Percentiles rank a stretch among this genome's conserved stretches.
Evolutionary conservation across 306 rosid species (phyloP).

Genomic region (Gillenia trifoliata): DNA sequence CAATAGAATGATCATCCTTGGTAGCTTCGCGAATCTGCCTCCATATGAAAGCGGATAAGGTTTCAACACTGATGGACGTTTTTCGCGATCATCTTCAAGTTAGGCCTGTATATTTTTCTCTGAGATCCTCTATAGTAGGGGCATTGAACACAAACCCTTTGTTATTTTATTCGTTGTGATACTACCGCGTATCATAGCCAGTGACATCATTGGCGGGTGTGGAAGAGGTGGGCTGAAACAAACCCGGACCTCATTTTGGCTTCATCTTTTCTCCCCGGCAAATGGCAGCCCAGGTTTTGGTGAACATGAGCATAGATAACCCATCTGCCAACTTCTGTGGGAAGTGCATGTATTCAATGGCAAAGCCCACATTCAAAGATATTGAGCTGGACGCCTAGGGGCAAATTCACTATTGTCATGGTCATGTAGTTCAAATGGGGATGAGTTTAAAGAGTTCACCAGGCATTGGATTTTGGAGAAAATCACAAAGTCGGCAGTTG

Average conservation of each 20-base stretch:
- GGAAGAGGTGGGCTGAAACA: no score
- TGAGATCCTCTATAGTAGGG: neutral
- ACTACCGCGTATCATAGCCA: constrained; percentile 15
- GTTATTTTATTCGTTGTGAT: neutral
- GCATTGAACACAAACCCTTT: constrained; percentile 16
- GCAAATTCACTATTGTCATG: constrained; percentile 10
- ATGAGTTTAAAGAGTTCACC: constrained; percentile 20
- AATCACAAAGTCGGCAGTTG: constrained; percentile 24
- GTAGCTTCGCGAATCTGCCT: neutral
- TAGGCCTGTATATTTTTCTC: no score
- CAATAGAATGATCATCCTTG: no score
- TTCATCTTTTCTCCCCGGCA: constrained; percentile 2
- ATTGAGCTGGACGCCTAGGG: constrained; percentile 48
- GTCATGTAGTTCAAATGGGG: neutral
- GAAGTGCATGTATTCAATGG: neutral
- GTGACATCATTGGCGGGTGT: neutral
- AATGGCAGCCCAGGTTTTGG: constrained; percentile 18
- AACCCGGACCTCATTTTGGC: constrained; percentile 22
- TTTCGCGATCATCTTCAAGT: no score
- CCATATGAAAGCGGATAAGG: constrained; percentile 11
- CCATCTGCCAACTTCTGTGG: neutral
- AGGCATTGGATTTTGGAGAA: constrained; percentile 31
- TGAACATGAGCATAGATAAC: neutral
- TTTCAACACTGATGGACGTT: neutral
- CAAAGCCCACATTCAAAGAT: constrained; percentile 46